Evolutionary conservation across 1,284 basidiomycete species (phyloP), one percentile per base, ranked within the genome.

Genomic region (Cutaneotrichosporon dermatis): DNA sequence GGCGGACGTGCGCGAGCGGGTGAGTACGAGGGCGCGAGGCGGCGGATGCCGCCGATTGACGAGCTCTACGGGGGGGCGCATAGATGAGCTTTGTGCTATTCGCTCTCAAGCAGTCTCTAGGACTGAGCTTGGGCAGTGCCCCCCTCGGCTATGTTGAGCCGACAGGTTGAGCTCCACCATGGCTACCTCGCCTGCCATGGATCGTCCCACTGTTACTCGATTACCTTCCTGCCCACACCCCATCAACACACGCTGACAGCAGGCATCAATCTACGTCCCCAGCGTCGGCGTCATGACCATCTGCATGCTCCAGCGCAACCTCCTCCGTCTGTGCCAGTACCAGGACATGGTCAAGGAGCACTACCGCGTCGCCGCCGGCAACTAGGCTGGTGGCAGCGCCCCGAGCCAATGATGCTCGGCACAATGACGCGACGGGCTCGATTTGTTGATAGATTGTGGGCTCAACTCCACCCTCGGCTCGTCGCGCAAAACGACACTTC

Each of bases 261-360:
- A 93, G 90, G 91, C 91, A 10, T 91, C 91, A 4, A 81, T 97
- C 66, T 95, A 95, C 75, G 83, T 95, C 63, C 93, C 94, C 12
- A 88, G 91, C 4, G 92, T 99, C 35, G 95, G 95, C 44, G 96
- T 96, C 80, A 90, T 95, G 63, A 99, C 95, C 1, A 96, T 97
- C 66, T 83, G 93, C 70, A 96, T 99, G 92, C 83, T 99, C 39
- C 84, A 98, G 74, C 85, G 95, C 57, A 99, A 98, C 77, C 76
- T 99, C 55, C 76, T 90, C 71, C 86, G 89, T 50, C 78, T 91
- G 69, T 85, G 85, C 70, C 82, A 84, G 60, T 92, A 90, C 72
- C 82, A 81, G 57, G 81, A 80, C 68, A 78, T 79, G 66, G 67
- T 73, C 54, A 71, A 66, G 56, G 59, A 64, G 60, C 55, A 52